Percentiles rank a stretch among this genome's conserved stretches.
phyloP scores from a whole-genome alignment of 2,329 filamentous ascomycete genomes.

The Ceratocystis lukuohia region DNA sequence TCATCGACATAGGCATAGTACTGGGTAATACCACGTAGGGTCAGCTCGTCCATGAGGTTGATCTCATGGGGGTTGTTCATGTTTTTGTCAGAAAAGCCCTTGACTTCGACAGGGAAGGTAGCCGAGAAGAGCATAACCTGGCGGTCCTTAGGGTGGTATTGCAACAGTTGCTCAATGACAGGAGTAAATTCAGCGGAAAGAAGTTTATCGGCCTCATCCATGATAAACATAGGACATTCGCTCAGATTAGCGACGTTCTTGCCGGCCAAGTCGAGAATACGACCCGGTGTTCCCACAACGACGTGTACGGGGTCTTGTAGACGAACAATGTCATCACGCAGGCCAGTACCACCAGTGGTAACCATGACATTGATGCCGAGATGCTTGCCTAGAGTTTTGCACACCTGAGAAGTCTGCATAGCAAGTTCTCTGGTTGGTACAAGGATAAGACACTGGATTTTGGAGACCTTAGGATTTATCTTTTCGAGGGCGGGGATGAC shows the following conservation, averaged over 20 bases:
- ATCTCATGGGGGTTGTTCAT: constrained; percentile 96
- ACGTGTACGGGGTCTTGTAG: constrained; percentile 91
- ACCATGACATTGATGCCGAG: constrained; percentile 98
- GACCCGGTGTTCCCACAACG: constrained; percentile 89
- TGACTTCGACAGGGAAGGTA: constrained; percentile 93
- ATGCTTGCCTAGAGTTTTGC: constrained; percentile 96
- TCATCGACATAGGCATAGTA: constrained; percentile 99
- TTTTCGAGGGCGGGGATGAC: constrained; percentile 90
- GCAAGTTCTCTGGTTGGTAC: constrained; percentile 95
- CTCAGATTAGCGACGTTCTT: constrained; percentile 95
- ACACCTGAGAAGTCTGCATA: constrained; percentile 96
- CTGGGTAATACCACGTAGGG: constrained; percentile 92
- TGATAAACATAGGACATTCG: constrained; percentile 94
- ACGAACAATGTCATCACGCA: constrained; percentile 94
- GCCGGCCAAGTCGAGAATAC: constrained; percentile 89
- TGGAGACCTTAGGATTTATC: constrained; percentile 91
- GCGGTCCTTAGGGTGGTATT: constrained; percentile 91
- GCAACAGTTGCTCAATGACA: constrained; percentile 88
- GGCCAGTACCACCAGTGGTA: constrained; percentile 85
- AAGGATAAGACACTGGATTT: constrained; percentile 91
- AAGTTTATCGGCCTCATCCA: constrained; percentile 98
- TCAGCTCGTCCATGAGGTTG: constrained; percentile 98
- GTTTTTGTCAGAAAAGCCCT: constrained; percentile 96
- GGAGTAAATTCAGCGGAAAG: constrained; percentile 94
- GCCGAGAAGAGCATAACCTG: constrained; percentile 99